phyloP scores from a whole-genome alignment of 441 rosid genomes.

The Geranium incanum region DNA sequence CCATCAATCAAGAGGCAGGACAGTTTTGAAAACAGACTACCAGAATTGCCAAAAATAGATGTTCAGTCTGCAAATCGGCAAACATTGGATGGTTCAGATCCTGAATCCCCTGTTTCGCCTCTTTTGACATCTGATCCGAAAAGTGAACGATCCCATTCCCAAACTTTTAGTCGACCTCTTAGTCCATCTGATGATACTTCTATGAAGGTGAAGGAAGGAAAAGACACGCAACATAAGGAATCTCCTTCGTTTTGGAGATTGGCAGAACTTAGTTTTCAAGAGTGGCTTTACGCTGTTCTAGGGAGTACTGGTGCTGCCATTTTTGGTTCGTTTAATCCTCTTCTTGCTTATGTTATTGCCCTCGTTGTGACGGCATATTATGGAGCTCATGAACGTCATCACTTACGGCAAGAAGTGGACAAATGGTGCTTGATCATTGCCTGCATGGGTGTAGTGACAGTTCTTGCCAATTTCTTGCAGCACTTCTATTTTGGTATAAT shows the following conservation, averaged over 20 bases:
- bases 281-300: conserved; percentile 95
- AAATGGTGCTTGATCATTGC: conserved; percentile 96
- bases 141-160: conserved; percentile 95
- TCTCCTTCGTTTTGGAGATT: conserved; percentile 89
- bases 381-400: conserved; percentile 33
- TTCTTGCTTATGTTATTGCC: conserved; percentile 88
- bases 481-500: conserved; percentile 97
- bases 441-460: conserved; percentile 93
- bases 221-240: conserved; percentile 40
- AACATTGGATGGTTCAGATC: conserved; percentile 69
- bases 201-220: conserved; percentile 38
- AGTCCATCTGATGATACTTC: conserved; percentile 58
- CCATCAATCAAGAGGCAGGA: conserved; percentile 84
- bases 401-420: conserved; percentile 60
- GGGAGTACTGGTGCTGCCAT: conserved; percentile 97
- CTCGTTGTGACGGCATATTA: conserved; percentile 75
- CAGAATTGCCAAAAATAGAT: conserved; percentile 87
- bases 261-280: conserved; percentile 86
- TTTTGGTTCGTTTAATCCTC: conserved; percentile 97
- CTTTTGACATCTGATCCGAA: conserved; percentile 94
- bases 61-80: conserved; percentile 57
- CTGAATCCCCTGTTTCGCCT: conserved; percentile 96
- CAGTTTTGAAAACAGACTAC: conserved; percentile 86
- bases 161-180: conserved; percentile 86
- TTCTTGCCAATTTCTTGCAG: conserved; percentile 91